These are phyloP conservation scores for Astrothelium subdiscretum DNA, from an alignment of 495 filamentous ascomycete genomes.

Conservation along the genomic window DNA sequence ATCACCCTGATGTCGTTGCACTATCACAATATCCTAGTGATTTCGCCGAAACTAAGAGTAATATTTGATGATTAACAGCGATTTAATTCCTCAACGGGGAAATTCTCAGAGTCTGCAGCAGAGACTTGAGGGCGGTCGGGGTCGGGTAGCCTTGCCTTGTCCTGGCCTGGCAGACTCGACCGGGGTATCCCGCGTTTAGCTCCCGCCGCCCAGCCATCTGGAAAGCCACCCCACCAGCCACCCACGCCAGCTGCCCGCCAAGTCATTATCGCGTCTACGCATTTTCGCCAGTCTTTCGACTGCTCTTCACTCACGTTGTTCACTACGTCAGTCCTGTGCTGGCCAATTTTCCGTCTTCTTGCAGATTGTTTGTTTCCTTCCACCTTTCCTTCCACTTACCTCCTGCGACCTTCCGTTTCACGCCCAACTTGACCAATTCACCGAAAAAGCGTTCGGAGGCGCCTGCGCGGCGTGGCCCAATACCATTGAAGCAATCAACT, in stretches of 20 bases:
- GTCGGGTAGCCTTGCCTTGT: too few species aligned
- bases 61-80: too few species aligned
- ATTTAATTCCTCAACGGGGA: too few species aligned
- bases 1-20: too few species aligned
- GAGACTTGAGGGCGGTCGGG: not conserved
- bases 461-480: not conserved
- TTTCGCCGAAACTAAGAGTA: too few species aligned
- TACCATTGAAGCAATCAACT: not conserved
- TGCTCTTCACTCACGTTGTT: not conserved
- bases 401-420: not conserved
- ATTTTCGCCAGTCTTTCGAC: not conserved
- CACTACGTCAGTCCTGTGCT: not conserved
- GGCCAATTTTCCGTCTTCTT: not conserved
- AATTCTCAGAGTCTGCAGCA: too few species aligned
- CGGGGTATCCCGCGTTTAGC: not conserved
- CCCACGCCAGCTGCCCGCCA: not conserved
- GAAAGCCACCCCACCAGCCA: conserved; percentile 1
- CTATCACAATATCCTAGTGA: too few species aligned
- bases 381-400: not conserved
- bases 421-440: not conserved
- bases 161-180: not conserved
- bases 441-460: not conserved
- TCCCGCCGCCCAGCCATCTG: not conserved
- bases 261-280: not conserved
- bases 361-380: not conserved